Evolutionary conservation across 1,139 yeast species (phyloP).

Genomic region (Dujonia santamariae): DNA sequence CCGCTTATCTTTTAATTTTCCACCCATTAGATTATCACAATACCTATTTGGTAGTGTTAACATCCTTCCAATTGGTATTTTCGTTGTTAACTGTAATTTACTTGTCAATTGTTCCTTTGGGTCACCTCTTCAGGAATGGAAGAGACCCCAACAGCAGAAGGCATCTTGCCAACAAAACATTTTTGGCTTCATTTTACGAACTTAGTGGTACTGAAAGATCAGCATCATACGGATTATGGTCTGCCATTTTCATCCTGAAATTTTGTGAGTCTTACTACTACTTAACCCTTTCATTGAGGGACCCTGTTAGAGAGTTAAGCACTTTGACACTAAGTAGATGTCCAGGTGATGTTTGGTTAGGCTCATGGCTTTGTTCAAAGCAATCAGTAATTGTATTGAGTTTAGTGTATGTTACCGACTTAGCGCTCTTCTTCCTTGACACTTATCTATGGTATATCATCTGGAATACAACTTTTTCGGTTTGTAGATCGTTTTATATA

Average conservation of each 20-base stretch:
- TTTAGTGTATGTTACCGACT: conserved; percentile 38
- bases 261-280: conserved; percentile 51
- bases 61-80: conserved; percentile 42
- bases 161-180: conserved; percentile 30
- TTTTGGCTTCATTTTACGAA: conserved; percentile 34
- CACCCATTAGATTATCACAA: conserved; percentile 24
- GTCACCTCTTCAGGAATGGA: conserved; percentile 32
- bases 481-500: conserved; percentile 44
- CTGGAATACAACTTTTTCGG: conserved; percentile 51
- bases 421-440: conserved; percentile 49
- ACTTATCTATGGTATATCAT: conserved; percentile 56
- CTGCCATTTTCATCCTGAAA: conserved; percentile 42
- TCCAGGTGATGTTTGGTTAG: conserved; percentile 44
- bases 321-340: conserved; percentile 38
- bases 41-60: conserved; percentile 29
- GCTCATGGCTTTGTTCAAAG: conserved; percentile 33
- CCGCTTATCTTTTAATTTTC: conserved; percentile 34
- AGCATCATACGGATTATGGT: conserved; percentile 48
- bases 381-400: conserved; percentile 40
- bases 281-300: conserved; percentile 44
- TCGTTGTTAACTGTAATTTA: conserved; percentile 42
- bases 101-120: conserved; percentile 45
- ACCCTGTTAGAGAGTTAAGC: conserved; percentile 47
- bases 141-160: conserved; percentile 21
- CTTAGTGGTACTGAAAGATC: conserved; percentile 36